These are phyloP conservation scores for Trametes sp. DNA, from an alignment of 1,284 basidiomycete genomes.

Conservation along the genomic window DNA sequence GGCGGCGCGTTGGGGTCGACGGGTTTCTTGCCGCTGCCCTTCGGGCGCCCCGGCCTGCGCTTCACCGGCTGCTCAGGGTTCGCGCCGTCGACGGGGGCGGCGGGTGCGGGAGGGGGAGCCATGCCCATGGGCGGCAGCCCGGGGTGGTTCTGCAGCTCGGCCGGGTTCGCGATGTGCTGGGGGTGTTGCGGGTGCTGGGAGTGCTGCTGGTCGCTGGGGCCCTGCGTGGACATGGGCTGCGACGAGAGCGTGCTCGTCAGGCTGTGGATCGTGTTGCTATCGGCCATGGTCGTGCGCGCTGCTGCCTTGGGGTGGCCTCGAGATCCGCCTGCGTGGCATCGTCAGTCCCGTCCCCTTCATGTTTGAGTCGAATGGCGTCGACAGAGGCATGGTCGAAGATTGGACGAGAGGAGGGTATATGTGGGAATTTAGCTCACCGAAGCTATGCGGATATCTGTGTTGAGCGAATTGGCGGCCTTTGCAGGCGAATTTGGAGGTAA, in stretches of 20 bases:
- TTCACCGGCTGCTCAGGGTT: conserved; percentile 43
- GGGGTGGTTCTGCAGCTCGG: conserved; percentile 24
- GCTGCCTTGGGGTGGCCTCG: not conserved
- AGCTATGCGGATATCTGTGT: conserved; percentile 18
- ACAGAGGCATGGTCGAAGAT: conserved; percentile 10
- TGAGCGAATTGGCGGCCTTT: conserved; percentile 16
- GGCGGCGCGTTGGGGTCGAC: conserved; percentile 48
- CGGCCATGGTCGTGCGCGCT: conserved; percentile 30
- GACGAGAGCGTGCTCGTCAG: conserved; percentile 36
- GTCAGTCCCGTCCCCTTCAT: conserved; percentile 5
- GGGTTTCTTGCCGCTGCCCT: conserved; percentile 62
- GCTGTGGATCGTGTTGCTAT: conserved; percentile 34
- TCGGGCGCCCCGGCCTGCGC: conserved; percentile 53
- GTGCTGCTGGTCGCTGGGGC: conserved; percentile 16
- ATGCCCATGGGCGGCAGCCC: conserved; percentile 25
- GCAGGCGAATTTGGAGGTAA: conserved; percentile 31
- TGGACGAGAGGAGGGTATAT: conserved; percentile 11
- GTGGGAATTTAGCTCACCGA: conserved; percentile 33
- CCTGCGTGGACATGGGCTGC: conserved; percentile 28
- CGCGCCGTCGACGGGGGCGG: conserved; percentile 26
- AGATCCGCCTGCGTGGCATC: conserved; percentile 3
- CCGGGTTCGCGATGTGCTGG: conserved; percentile 25
- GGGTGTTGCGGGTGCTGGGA: conserved; percentile 19
- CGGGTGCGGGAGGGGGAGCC: conserved; percentile 23
- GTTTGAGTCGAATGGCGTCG: not conserved